phyloP scores from a whole-genome alignment of 306 rosid species.

The Cicer yamashitae region DNA sequence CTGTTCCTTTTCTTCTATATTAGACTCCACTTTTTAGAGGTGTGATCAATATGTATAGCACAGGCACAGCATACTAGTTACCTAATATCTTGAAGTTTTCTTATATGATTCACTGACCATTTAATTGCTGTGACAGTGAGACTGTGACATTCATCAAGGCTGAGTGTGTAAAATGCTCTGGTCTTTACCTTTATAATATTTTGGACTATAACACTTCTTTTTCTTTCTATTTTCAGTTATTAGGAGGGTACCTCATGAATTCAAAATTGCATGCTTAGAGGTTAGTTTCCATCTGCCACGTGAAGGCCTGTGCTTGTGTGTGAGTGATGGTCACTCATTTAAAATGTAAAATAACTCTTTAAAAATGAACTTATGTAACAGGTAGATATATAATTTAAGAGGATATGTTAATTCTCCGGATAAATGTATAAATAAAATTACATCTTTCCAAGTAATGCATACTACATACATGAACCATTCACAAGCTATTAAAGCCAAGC shows the following conservation, averaged over 20 bases:
- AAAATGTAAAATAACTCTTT: not conserved
- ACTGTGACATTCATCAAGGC: conserved; percentile 21
- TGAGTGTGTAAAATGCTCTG: conserved; percentile 17
- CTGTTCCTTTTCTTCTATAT: conserved; percentile 15
- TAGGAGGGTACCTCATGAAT: conserved; percentile 96
- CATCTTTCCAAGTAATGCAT: not conserved
- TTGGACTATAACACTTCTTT: conserved; percentile 33
- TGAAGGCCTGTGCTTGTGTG: not conserved
- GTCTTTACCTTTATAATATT: conserved; percentile 25
- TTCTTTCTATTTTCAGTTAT: conserved; percentile 68
- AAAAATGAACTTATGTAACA: not conserved
- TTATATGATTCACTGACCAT: conserved; percentile 5
- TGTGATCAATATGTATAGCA: conserved; percentile 13
- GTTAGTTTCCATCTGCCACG: conserved; percentile 53
- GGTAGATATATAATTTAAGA: not conserved
- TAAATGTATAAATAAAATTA: conserved; percentile 4
- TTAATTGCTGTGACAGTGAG: conserved; percentile 20
- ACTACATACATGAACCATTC: not conserved
- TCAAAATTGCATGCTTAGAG: conserved; percentile 94
- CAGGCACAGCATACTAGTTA: not conserved
- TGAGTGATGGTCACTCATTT: not conserved
- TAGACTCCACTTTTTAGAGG: conserved; percentile 5
- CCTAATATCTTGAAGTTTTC: conserved; percentile 5
- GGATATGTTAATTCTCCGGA: not conserved
- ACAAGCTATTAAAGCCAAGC: not conserved